Conservation (phyloP, 225 moss, liverwort and hornwort species). For the Physcomitrium patens region DNA sequence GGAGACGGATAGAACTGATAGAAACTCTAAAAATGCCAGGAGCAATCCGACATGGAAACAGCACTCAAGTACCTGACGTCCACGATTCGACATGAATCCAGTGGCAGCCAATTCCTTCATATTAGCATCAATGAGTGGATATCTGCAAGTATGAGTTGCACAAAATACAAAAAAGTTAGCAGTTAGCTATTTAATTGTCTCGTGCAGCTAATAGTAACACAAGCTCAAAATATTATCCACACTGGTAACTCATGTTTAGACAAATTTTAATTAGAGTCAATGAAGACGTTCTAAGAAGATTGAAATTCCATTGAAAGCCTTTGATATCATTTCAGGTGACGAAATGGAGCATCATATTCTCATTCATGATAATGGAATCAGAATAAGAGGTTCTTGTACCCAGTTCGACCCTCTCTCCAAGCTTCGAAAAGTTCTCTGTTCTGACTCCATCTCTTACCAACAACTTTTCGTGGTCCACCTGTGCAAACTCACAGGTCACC, state of each 20-base stretch:
- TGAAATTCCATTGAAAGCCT: not conserved
- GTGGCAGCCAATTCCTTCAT: slow-evolving; percentile 91
- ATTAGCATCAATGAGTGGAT: slow-evolving; percentile 96
- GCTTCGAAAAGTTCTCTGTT: slow-evolving; percentile 85
- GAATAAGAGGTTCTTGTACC: slow-evolving; percentile 44
- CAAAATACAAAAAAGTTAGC: not conserved
- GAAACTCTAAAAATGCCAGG: not conserved
- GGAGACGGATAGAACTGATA: not conserved
- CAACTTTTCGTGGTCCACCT: slow-evolving; percentile 89
- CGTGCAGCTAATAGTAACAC: not conserved
- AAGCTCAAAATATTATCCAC: not conserved
- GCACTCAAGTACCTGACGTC: slow-evolving; percentile 67
- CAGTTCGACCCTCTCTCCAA: slow-evolving; percentile 93
- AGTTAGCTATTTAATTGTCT: not conserved
- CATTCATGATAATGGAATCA: not conserved
- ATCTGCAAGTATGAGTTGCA: slow-evolving; percentile 45
- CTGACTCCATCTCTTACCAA: slow-evolving; percentile 83
- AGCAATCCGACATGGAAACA: slow-evolving; percentile 1
- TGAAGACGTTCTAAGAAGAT: not conserved
- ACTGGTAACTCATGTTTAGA: not conserved
- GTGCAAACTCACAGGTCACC: not conserved
- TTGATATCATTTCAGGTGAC: not conserved
- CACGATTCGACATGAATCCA: slow-evolving; percentile 98
- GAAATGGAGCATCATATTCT: not conserved
- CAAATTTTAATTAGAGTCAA: slow-evolving; percentile 6